Base-by-base conservation (phyloP, 495 filamentous ascomycete species). In the Aspergillus egyptiacus region DNA sequence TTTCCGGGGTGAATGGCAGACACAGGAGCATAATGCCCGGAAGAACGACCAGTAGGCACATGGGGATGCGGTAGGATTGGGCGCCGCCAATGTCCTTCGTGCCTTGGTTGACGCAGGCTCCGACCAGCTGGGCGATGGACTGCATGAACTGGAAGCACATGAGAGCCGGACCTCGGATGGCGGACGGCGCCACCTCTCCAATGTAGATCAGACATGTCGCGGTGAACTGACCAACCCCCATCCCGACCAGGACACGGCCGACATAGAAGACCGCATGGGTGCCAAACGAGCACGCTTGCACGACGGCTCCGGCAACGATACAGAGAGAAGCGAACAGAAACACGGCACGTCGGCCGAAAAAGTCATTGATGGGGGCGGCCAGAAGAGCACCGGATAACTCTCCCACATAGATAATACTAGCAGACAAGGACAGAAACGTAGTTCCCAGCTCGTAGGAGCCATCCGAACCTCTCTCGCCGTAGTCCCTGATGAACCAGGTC, bases 131-230 rank as follows among this genome's bases (percentile, higher is more conserved):
- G 2, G 65, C 62, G 56, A 50, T 54, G 19, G 63, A 65, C 45
- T 66, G 67, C 43, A 70, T 55, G 46, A 68, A 66, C 43, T 70
- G 67, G 49, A 61, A 68, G 42, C 52, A 62, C 59, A 65, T 65
- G 32, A 70, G 55, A 3, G 63, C 61, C 2, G 65, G 65, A 30
- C 67, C 62, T n/a, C 65, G 55, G 46, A 70, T 64, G 1, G 51
- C 57, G 4, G 53, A 33, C 1, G 67, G 63, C 4, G 67, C 65
- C 1, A 70, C 58, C 46, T 70, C 65, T 19, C 65, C 63, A 41
- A 70, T 62, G 27, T 63, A 63, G 24, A 63, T 51, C 7, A 60
- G 57, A 23, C 48, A 60, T 17, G 60, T 60, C 2, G 50, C 57
- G 11, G 57, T 60, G 50, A 63, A 60, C 19, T 60, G 50, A 1